These are phyloP conservation scores for Podospora australis DNA, from an alignment of 495 filamentous ascomycete genomes.

Conservation along the genomic window DNA sequence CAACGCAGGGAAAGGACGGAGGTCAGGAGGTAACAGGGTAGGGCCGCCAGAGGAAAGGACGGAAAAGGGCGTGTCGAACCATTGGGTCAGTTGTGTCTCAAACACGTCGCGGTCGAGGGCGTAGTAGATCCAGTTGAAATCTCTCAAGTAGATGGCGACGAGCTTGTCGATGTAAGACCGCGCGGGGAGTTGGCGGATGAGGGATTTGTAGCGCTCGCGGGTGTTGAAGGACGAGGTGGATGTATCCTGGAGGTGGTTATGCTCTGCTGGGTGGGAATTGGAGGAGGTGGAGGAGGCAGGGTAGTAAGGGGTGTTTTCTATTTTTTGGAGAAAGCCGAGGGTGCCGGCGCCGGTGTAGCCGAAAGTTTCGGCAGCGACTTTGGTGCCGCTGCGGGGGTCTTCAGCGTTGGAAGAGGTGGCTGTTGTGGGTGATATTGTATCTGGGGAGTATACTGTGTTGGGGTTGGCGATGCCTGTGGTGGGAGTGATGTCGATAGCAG, in stretches of 20 bases:
- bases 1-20: constrained; percentile 49
- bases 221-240: constrained; percentile 7
- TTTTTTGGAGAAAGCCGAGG: constrained; percentile 45
- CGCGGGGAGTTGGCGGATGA: constrained; percentile 48
- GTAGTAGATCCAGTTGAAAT: constrained; percentile 56
- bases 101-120: constrained; percentile 49
- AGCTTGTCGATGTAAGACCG: constrained; percentile 47
- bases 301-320: too few species aligned
- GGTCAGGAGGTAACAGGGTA: constrained; percentile 33
- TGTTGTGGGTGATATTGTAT: constrained; percentile 3
- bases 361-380: constrained; percentile 30
- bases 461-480: too few species aligned
- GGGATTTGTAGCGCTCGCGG: constrained; percentile 44
- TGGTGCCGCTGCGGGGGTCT: constrained; percentile 8
- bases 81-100: constrained; percentile 41
- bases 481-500: too few species aligned
- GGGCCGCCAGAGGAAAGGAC: constrained; percentile 37
- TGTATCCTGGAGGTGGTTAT: constrained; percentile 9
- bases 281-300: constrained; percentile 13
- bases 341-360: constrained; percentile 44
- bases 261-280: constrained; percentile 3
- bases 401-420: neutral
- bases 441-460: too few species aligned
- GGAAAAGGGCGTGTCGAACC: constrained; percentile 43
- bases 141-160: constrained; percentile 47